Conservation (phyloP, 768 basidiomycete species). For the Amanita fuliginea region DNA sequence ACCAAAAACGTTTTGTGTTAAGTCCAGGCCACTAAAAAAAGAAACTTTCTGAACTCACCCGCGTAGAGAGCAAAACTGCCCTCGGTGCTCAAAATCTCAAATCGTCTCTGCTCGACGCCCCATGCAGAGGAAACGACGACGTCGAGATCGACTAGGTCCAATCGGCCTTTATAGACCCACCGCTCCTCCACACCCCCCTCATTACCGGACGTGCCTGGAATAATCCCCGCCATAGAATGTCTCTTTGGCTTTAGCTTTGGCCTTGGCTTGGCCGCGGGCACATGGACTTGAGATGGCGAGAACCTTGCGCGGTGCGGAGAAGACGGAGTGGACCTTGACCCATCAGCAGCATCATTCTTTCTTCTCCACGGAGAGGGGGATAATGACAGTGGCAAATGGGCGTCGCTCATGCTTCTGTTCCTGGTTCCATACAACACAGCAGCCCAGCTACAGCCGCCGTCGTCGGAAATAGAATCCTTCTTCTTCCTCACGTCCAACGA, state of each 20-base stretch:
- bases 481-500: no score
- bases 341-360: neutral
- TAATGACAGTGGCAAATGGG: neutral
- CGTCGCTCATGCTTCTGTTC: slow-evolving; percentile 4
- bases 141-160: slow-evolving; percentile 65
- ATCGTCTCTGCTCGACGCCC: slow-evolving; percentile 38
- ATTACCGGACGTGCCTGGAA: slow-evolving; percentile 14
- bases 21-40: no score
- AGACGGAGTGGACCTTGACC: neutral
- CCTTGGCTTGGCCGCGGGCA: no score
- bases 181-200: slow-evolving; percentile 35
- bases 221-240: slow-evolving; percentile 5
- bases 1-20: no score
- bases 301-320: neutral
- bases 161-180: slow-evolving; percentile 65
- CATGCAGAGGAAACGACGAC: slow-evolving; percentile 47
- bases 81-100: slow-evolving; percentile 71
- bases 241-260: neutral
- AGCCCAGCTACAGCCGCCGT: no score
- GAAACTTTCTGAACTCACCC: slow-evolving; percentile 28
- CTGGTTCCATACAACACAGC: neutral
- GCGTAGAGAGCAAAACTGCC: slow-evolving; percentile 69
- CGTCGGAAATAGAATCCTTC: no score
- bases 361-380: neutral
- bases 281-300: neutral